phyloP scores from a whole-genome alignment of 73 alveolate species.

The Tetrahymena borealis region DNA sequence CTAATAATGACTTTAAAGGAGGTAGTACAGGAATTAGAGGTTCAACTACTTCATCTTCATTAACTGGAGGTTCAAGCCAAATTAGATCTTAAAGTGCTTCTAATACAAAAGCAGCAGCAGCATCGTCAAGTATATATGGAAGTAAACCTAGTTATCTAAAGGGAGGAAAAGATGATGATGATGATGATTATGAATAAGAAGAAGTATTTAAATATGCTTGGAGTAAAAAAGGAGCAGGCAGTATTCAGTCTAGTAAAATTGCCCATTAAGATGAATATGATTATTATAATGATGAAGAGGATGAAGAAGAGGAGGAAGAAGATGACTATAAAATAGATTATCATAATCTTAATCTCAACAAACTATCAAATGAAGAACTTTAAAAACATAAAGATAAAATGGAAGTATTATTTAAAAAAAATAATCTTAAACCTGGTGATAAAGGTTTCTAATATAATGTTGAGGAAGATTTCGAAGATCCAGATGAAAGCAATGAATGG shows the following conservation, averaged over 20 bases:
- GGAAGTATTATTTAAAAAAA: conserved; percentile 74
- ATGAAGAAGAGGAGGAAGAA: neutral
- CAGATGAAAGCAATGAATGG: conserved; percentile 66
- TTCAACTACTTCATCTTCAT: neutral
- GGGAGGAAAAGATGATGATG: neutral
- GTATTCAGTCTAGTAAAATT: neutral
- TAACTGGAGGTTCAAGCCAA: neutral
- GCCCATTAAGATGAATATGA: neutral
- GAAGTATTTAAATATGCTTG: neutral
- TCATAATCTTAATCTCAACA: conserved; percentile 40
- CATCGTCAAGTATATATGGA: neutral
- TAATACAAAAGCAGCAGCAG: neutral
- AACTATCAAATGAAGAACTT: conserved; percentile 40
- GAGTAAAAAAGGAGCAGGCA: conserved; percentile 1
- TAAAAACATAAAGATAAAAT: conserved; percentile 48
- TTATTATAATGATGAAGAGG: neutral
- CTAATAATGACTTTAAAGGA: neutral
- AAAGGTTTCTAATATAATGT: conserved; percentile 69
- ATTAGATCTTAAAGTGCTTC: neutral
- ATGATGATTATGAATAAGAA: neutral
- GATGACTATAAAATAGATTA: conserved; percentile 22
- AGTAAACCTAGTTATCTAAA: neutral
- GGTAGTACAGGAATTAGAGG: neutral
- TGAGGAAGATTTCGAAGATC: conserved; percentile 65
- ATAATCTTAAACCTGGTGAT: conserved; percentile 74